Conservation (phyloP, 768 basidiomycete genomes). For the Pholiota conissans region DNA sequence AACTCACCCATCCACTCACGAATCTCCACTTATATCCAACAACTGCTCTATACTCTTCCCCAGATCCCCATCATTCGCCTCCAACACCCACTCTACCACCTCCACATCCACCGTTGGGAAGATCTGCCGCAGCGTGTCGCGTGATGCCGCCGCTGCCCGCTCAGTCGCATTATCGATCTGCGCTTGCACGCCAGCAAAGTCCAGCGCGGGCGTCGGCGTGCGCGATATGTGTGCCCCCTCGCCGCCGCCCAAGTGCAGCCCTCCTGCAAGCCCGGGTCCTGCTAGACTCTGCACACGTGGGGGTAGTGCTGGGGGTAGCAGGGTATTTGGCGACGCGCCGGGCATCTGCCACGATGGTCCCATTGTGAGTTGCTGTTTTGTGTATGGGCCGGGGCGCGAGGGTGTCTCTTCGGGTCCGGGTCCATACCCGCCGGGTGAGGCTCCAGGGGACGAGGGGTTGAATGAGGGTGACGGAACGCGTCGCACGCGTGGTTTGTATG, state of each 20-base stretch:
- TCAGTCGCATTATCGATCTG: conserved; percentile 81
- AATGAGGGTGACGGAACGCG: conserved; percentile 46
- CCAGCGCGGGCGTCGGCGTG: conserved; percentile 69
- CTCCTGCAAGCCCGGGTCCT: background rate
- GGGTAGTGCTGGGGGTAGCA: conserved; percentile 34
- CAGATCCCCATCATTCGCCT: conserved; percentile 86
- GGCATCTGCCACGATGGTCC: conserved; percentile 46
- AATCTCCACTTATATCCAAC: conserved; percentile 67
- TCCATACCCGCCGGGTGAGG: conserved; percentile 33
- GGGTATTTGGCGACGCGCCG: background rate
- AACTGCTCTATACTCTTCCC: conserved; percentile 87
- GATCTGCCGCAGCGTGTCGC: conserved; percentile 81
- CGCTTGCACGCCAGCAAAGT: conserved; percentile 67
- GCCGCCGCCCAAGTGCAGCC: conserved; percentile 5
- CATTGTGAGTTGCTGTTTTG: conserved; percentile 47
- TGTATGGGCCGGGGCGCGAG: conserved; percentile 45
- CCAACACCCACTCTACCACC: conserved; percentile 85
- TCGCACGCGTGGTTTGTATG: conserved; percentile 74
- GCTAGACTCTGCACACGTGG: conserved; percentile 44
- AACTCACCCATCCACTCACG: conserved; percentile 18
- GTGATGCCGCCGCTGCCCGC: conserved; percentile 67
- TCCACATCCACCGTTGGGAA: conserved; percentile 84
- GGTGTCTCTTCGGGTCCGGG: conserved; percentile 52
- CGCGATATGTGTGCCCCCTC: conserved; percentile 54
- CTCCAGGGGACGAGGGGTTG: conserved; percentile 32